phyloP scores from a whole-genome alignment of 2,329 filamentous ascomycete genomes.

The Davidsoniella australis region DNA sequence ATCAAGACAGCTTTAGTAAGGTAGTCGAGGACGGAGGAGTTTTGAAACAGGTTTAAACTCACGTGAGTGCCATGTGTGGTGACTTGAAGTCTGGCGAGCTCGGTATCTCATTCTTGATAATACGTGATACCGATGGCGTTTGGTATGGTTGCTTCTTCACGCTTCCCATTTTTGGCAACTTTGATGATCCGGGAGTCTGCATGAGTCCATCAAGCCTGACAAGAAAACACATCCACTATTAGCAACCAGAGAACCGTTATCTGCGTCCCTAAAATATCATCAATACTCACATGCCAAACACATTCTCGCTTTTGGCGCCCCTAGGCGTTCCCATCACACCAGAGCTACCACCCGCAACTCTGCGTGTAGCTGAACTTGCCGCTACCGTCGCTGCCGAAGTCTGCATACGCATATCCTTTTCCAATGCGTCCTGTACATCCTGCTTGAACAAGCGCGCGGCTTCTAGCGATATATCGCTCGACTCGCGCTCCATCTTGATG shows the following conservation, averaged over 20 bases:
- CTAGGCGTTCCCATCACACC: conserved; percentile 46
- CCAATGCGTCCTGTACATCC: conserved; percentile 67
- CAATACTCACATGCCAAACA: conserved; percentile 56
- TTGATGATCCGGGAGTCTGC: conserved; percentile 31
- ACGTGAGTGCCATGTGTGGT: conserved; percentile 6
- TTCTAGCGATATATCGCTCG: conserved; percentile 48
- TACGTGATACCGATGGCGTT: conserved; percentile 30
- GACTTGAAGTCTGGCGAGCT: conserved; percentile 26
- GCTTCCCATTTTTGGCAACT: conserved; percentile 15
- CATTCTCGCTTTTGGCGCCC: conserved; percentile 40
- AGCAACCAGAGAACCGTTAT: not conserved
- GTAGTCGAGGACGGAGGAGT: too few species aligned
- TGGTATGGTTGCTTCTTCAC: conserved; percentile 24
- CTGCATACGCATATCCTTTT: conserved; percentile 48
- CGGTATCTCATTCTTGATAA: conserved; percentile 25
- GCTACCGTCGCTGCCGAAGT: not conserved
- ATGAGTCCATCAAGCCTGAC: conserved; percentile 43
- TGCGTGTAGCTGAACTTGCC: conserved; percentile 27
- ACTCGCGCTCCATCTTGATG: conserved; percentile 78
- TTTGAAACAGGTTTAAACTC: not conserved
- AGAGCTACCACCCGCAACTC: conserved; percentile 40
- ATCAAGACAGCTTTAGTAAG: not conserved
- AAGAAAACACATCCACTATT: not conserved
- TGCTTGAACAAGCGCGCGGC: conserved; percentile 67
- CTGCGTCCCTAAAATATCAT: not conserved